Percentiles rank a stretch among this genome's conserved stretches.
Evolutionary conservation across 169 alveolate species (phyloP).

Genomic region (Eimeria acervulina): DNA sequence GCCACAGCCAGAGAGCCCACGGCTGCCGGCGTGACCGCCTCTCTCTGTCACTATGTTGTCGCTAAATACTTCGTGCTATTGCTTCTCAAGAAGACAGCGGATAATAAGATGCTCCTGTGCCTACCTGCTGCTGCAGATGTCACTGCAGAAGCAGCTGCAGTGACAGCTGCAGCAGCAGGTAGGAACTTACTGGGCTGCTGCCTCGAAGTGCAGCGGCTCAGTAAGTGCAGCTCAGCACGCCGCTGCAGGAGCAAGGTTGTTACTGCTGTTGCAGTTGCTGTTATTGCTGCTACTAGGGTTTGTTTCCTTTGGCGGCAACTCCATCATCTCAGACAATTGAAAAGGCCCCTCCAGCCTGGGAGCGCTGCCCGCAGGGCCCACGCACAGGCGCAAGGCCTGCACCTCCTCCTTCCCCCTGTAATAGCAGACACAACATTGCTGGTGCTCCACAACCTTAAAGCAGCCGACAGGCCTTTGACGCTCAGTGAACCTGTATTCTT

Average conservation of each 20-base stretch:
- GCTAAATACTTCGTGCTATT: background rate
- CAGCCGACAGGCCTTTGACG: background rate
- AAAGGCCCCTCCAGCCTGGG: slow-evolving; percentile 60
- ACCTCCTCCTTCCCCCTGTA: slow-evolving; percentile 44
- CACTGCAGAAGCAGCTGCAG: background rate
- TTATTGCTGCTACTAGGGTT: background rate
- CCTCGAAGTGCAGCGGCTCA: too few species aligned
- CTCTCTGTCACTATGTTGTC: background rate
- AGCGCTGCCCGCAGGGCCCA: background rate
- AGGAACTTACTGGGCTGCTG: background rate
- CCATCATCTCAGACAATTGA: slow-evolving; percentile 13
- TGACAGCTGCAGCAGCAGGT: background rate
- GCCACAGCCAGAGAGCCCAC: background rate
- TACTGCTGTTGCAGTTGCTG: background rate
- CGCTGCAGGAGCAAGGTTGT: background rate
- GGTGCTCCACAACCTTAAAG: background rate
- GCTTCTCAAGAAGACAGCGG: background rate
- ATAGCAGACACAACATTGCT: background rate
- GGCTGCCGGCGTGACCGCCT: background rate
- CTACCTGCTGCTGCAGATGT: background rate
- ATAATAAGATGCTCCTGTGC: background rate
- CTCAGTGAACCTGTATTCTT: background rate
- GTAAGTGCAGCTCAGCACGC: background rate
- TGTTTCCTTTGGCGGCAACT: background rate
- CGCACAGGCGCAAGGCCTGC: slow-evolving; percentile 37